Base-by-base conservation (phyloP, 768 basidiomycete genomes). In the Auricularia sp. region DNA sequence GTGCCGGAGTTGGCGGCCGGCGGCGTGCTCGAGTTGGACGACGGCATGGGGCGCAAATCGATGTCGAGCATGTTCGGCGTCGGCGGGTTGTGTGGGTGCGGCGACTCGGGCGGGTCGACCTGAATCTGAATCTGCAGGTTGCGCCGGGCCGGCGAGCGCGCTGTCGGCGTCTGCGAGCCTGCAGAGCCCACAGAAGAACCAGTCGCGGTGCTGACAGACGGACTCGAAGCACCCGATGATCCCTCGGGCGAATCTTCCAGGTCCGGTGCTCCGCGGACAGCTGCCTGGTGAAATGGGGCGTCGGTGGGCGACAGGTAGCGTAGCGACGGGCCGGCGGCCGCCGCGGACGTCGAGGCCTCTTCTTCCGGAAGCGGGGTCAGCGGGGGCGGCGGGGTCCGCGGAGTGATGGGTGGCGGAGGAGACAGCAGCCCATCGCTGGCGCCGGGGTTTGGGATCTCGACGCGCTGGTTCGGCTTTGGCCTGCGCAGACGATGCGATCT, bases 11-110 rank as follows among this genome's bases (percentile, higher is more conserved):
- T 65, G 21, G 62, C 39, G 18, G 62, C 54, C 42, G 63, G n/a
- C 24, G 65, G 64, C 33, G 47, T 13, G 39, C 59, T 42, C 21
- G 66, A n/a, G 39, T 34, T 51, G 44, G 33, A 36, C n/a, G 44
- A 54, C 24, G 80, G 77, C 61, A 89, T 78, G 62, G 89, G 84
- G 76, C 85, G 89, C 68, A 92, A 78, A 75, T 86, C 89, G 67
- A 94, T 94, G 71, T 94, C 92, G 71, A 84, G 85, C 64, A 84
- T 78, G 72, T 89, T 85, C 64, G 92, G 92, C n/a, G 92, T 94
- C 64, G 90, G 90, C 24, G 90, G 89, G 72, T 92, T 89, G 54
- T 86, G 87, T 68, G 63, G 64, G 79, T 77, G 51, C 1, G 92
- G 90, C 24, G 90, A 91, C 75, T 92, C 90, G 70, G 89, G 85